Evolutionary conservation across 1,139 yeast genomes (phyloP).

Genomic region (Taiozyma sp.): DNA sequence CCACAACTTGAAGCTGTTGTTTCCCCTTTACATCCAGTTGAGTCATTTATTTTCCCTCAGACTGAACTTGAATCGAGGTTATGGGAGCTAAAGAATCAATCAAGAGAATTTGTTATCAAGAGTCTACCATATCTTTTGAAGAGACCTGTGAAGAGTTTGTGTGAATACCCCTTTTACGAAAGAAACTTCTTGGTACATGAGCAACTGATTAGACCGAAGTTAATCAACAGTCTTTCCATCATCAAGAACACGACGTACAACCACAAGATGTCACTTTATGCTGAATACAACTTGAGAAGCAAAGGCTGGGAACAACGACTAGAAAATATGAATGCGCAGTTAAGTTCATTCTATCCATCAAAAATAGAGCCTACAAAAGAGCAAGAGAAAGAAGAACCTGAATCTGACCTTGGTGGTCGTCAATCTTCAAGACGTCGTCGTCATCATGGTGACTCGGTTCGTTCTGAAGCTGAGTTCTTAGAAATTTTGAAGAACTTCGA

Average conservation of each 20-base stretch:
- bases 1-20: slow-evolving; percentile 5
- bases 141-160: slow-evolving; percentile 36
- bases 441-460: slow-evolving; percentile 74
- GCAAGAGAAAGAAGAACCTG: slow-evolving; percentile 23
- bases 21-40: slow-evolving; percentile 23
- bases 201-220: slow-evolving; percentile 35
- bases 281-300: slow-evolving; percentile 39
- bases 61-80: slow-evolving; percentile 44
- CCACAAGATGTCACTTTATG: slow-evolving; percentile 39
- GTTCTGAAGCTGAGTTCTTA: slow-evolving; percentile 85
- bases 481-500: slow-evolving; percentile 70
- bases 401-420: slow-evolving; percentile 5
- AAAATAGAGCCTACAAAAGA: slow-evolving; percentile 27
- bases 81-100: slow-evolving; percentile 45
- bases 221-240: slow-evolving; percentile 29
- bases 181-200: slow-evolving; percentile 30
- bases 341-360: slow-evolving; percentile 42
- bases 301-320: slow-evolving; percentile 45
- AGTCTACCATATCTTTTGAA: slow-evolving; percentile 36
- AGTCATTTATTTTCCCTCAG: slow-evolving; percentile 48
- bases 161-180: slow-evolving; percentile 46
- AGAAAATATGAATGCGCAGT: slow-evolving; percentile 50
- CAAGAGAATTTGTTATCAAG: slow-evolving; percentile 31
- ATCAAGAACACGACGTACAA: slow-evolving; percentile 27
- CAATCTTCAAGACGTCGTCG: slow-evolving; percentile 44